These are phyloP conservation scores for Tanacetum coccineum DNA, from an alignment of 129 eudicot species.

Conservation along the genomic window DNA sequence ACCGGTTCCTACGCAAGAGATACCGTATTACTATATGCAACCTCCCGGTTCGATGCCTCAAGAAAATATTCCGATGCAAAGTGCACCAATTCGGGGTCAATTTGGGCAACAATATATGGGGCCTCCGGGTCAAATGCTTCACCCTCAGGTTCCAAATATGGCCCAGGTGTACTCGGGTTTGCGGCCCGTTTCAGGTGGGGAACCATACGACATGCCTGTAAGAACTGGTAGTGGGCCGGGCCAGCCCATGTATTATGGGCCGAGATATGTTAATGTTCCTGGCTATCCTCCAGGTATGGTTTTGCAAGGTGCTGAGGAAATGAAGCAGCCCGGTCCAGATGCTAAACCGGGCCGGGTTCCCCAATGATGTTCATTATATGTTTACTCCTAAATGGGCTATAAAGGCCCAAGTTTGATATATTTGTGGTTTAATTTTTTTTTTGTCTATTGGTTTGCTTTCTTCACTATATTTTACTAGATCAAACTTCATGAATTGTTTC, in stretches of 20 bases:
- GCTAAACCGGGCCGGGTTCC: conserved; percentile 45
- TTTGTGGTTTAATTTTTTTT: conserved; percentile 2
- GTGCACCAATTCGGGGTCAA: conserved; percentile 42
- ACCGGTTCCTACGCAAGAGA: conserved; percentile 40
- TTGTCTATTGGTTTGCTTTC: conserved; percentile 6
- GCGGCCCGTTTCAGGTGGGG: conserved; percentile 39
- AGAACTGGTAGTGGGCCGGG: conserved; percentile 42
- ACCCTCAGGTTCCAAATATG: conserved; percentile 41
- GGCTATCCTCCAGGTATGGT: conserved; percentile 65
- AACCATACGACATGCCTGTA: conserved; percentile 42
- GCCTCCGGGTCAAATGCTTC: conserved; percentile 52
- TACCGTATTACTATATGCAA: conserved; percentile 60
- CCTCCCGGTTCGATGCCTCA: conserved; percentile 47
- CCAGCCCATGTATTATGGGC: conserved; percentile 61
- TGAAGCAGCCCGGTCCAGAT: conserved; percentile 38
- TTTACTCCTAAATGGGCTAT: conserved; percentile 10
- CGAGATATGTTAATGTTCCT: conserved; percentile 50
- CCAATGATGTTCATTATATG: conserved; percentile 29
- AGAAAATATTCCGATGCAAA: conserved; percentile 33
- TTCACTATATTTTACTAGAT: conserved; percentile 21
- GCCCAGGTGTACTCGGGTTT: conserved; percentile 52
- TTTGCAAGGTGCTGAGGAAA: conserved; percentile 51
- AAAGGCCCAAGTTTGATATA: conserved; percentile 19
- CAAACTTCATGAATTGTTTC: conserved; percentile 22
- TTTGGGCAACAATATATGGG: conserved; percentile 49